Base-by-base conservation (phyloP, 352 stramenopile species). In the Plasmopara muralis region DNA sequence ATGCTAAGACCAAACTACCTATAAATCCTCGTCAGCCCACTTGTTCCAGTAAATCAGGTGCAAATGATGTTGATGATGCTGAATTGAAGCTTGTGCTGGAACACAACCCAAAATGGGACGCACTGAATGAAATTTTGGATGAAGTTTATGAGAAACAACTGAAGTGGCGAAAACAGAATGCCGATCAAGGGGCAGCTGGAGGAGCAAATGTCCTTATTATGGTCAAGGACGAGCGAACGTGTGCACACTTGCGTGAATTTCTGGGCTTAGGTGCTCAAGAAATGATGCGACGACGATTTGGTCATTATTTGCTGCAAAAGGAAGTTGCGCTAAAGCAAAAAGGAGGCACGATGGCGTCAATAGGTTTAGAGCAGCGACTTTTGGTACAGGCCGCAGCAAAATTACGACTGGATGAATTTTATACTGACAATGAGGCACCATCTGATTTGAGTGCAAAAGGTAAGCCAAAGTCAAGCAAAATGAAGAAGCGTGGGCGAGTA, bases 91-190 rank as follows among this genome's bases (percentile, higher is more conserved):
- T 95, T 28, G 68, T 72, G 9, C 51, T 96, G 10, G 85, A 97
- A 54, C 68, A 95, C 53, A 98, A 97, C 63, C 89, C 94, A 8
- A 99, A 99, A 62, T 98, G 96, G 87, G 75, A 77, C 14, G 77
- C 97, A 2, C 60, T 98, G 6, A 68, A 79, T 31, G 81, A 98
- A 47, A 81, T 98, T 7, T 58, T 99, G 13, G 75, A 85, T 18
- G 95, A 99, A 69, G 92, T 98, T 43, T 54, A 90, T 35, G 70
- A 87, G 40, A 74, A 77, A 30, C 29, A 65, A 47, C 55, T 57
- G 25, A 55, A 62, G 25, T 47, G 64, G 37, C 60, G 57, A 9
- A 62, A 66, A 4, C 53, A 69, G 8, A 46, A 70, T 15, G 42
- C 59, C 31, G 55, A 53, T 15, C 47, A 48, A 18, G 31, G 50